Percentiles rank a stretch among this genome's conserved stretches.
Conservation (phyloP, 2,329 filamentous ascomycete species). For the Fusarium continuum region DNA sequence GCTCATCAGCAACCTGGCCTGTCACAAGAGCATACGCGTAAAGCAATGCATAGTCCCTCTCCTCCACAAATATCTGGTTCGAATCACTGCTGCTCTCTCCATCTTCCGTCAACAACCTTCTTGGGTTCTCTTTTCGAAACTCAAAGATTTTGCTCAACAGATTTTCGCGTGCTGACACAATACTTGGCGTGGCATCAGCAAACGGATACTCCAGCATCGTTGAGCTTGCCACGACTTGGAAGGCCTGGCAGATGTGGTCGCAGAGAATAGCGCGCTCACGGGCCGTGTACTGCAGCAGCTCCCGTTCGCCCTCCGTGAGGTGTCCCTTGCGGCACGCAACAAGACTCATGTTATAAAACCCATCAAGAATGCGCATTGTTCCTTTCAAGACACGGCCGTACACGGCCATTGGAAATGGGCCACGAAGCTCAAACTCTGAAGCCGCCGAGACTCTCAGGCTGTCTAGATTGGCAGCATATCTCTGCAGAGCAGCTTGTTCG, state of each 20-base stretch:
- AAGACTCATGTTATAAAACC: slow-evolving; percentile 95
- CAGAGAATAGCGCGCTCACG: slow-evolving; percentile 83
- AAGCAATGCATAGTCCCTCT: slow-evolving; percentile 86
- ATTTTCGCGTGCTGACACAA: slow-evolving; percentile 81
- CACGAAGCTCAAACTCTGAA: slow-evolving; percentile 86
- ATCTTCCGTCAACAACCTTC: slow-evolving; percentile 42
- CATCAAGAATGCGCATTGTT: slow-evolving; percentile 85
- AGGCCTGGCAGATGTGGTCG: slow-evolving; percentile 88
- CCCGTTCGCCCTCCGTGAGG: slow-evolving; percentile 81
- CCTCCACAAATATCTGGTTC: slow-evolving; percentile 58
- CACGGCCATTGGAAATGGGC: slow-evolving; percentile 80
- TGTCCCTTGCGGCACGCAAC: slow-evolving; percentile 83
- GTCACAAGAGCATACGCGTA: slow-evolving; percentile 87
- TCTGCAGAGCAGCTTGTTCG: slow-evolving; percentile 15
- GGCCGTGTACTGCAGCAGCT: slow-evolving; percentile 79
- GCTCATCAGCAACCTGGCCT: slow-evolving; percentile 71
- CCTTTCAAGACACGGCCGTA: slow-evolving; percentile 79
- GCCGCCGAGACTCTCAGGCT: slow-evolving; percentile 74
- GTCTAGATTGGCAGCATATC: slow-evolving; percentile 71
- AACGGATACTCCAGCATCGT: slow-evolving; percentile 95
- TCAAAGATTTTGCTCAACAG: slow-evolving; percentile 87
- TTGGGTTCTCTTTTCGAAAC: slow-evolving; percentile 74
- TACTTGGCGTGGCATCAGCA: slow-evolving; percentile 85
- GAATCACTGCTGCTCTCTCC: slow-evolving; percentile 32
- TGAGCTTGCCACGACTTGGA: slow-evolving; percentile 85